Base-by-base conservation (phyloP, 2,329 filamentous ascomycete species). In the Ascochyta clinopodiicola region DNA sequence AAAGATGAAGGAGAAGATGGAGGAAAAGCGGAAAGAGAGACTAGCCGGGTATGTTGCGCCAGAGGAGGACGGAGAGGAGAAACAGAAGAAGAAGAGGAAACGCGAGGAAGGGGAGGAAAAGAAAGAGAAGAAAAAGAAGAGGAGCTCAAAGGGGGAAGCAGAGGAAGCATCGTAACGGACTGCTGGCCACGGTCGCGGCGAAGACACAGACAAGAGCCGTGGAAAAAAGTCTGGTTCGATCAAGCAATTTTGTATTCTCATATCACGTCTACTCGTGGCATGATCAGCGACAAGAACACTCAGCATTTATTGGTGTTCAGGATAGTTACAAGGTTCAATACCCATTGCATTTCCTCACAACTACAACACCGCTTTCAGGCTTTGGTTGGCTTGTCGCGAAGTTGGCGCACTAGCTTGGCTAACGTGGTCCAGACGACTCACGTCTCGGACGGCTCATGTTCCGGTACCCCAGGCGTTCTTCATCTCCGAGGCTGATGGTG, bases 1-100 rank as follows among this genome's bases (percentile, higher is more conserved):
- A 75, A 88, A 89, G 77, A 93, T 96, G 80, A 89, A 87, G 77
- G 83, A 87, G 77, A 94, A 93, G 81, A 94, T 92, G 82, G 89
- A 89, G 62, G 91, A 96, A 76, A 96, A 91, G 84, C 85, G 89
- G 79, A 89, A 88, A 76, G 90, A 95, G 80, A 84, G 92, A 57
- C 88, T 92, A 75, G 87, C 89, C 74, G 92, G 95, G 51, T 98
- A 93, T 75, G 85, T 96, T 53, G 88, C 94, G 7, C 95, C 95
- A 5, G 87, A 91, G 70, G 95, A 98, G 77, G 82, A 84, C 24
- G 81, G 79, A 21, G 76, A 75, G 63, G 81, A 83, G 64, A 82
- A 83, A 64, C 82, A 82, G 70, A 78, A 80, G 64, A 71, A 79
- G 73, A 75, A 75, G 66, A 57, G 74, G 70, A 71, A 71, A 44